Conservation (phyloP, 352 stramenopile species). For the Phytopythium vexans region DNA sequence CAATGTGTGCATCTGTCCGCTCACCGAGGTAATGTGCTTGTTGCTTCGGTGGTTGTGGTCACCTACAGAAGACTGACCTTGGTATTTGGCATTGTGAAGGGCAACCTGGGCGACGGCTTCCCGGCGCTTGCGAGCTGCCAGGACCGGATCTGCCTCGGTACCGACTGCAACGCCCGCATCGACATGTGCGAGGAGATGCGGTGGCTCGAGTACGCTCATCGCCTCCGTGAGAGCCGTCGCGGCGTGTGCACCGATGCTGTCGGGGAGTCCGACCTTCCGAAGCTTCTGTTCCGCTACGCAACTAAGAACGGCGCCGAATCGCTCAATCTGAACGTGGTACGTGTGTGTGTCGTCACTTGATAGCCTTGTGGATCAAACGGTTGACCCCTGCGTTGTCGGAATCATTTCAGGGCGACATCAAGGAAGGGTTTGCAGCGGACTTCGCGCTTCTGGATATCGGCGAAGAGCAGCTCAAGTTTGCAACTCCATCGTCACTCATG, state of each 20-base stretch:
- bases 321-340: constrained; percentile 67
- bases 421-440: constrained; percentile 56
- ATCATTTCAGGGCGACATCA: constrained; percentile 53
- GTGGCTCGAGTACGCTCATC: constrained; percentile 75
- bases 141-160: constrained; percentile 64
- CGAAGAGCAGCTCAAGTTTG: constrained; percentile 73
- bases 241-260: constrained; percentile 60
- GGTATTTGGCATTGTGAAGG: constrained; percentile 15
- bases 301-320: constrained; percentile 64
- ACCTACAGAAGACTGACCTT: background rate
- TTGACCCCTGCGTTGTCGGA: constrained; percentile 6
- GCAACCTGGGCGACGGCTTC: constrained; percentile 70
- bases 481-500: constrained; percentile 49
- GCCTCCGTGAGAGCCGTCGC: constrained; percentile 57
- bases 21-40: constrained; percentile 43
- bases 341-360: constrained; percentile 3
- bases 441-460: constrained; percentile 67
- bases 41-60: background rate
- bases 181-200: constrained; percentile 86
- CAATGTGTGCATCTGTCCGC: constrained; percentile 73
- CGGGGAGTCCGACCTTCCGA: constrained; percentile 51
- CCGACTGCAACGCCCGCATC: constrained; percentile 76
- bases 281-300: constrained; percentile 64
- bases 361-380: background rate
- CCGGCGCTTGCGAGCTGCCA: constrained; percentile 63